Evolutionary conservation across 1,139 yeast genomes (phyloP).

Genomic region (Suhomyces chickasaworum): DNA sequence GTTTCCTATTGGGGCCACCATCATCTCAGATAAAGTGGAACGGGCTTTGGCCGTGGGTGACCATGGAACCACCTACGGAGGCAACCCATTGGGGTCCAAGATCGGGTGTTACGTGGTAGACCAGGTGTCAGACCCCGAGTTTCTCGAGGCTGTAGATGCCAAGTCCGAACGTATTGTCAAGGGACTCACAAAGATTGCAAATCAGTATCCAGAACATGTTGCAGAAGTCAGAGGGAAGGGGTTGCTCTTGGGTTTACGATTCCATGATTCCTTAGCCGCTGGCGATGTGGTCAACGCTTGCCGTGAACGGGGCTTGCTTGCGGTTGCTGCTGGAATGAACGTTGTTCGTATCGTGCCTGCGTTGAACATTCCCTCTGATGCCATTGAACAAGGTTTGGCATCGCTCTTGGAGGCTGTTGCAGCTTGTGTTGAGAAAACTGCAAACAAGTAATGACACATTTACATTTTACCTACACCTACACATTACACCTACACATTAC

Average conservation of each 20-base stretch:
- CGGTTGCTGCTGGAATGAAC: constrained; percentile 89
- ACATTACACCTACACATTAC: too few relatives aligned
- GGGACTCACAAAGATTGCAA: constrained; percentile 54
- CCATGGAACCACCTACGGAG: constrained; percentile 98
- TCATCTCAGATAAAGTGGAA: constrained; percentile 81
- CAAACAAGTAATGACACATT: not conserved
- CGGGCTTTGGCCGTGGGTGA: constrained; percentile 79
- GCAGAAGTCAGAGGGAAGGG: constrained; percentile 84
- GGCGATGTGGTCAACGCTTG: constrained; percentile 65
- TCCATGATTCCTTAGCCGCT: constrained; percentile 59
- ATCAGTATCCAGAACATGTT: constrained; percentile 59
- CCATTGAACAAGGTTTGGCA: constrained; percentile 67
- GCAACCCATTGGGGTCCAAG: constrained; percentile 89
- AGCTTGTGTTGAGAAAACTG: constrained; percentile 1
- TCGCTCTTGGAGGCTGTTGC: constrained; percentile 44
- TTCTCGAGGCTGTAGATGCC: constrained; percentile 58
- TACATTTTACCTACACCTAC: too few relatives aligned
- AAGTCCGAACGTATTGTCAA: constrained; percentile 58
- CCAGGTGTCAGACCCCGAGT: constrained; percentile 59
- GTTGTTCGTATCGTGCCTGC: constrained; percentile 93
- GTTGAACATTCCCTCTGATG: constrained; percentile 72
- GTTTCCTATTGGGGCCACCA: constrained; percentile 94
- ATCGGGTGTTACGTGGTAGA: constrained; percentile 76
- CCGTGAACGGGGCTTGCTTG: constrained; percentile 75
- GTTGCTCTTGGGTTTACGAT: constrained; percentile 79